These are phyloP conservation scores for Cytauxzoon felis DNA, from an alignment of 169 alveolate species.

Conservation along the genomic window DNA sequence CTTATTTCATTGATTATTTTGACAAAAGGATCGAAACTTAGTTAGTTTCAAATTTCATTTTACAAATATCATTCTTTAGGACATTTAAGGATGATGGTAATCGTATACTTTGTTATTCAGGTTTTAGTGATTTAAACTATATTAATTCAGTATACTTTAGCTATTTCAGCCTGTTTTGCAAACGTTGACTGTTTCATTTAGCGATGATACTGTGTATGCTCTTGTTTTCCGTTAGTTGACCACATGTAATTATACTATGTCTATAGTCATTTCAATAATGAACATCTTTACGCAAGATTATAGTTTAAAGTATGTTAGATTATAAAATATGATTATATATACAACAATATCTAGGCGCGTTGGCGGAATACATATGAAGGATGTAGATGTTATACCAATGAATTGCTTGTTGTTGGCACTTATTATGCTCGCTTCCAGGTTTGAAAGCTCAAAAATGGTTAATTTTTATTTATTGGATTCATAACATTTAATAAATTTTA, in stretches of 20 bases:
- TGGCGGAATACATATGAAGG: slow-evolving; percentile 29
- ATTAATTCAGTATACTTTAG: slow-evolving; percentile 13
- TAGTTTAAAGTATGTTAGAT: slow-evolving; percentile 19
- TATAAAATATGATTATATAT: not conserved
- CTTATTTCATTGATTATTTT: slow-evolving; percentile 22
- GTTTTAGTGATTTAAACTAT: not conserved
- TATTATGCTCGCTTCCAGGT: slow-evolving; percentile 44
- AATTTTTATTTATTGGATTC: not conserved
- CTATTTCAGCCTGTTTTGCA: slow-evolving; percentile 53
- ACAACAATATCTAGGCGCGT: slow-evolving; percentile 1
- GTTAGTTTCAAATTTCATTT: not conserved
- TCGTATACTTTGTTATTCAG: slow-evolving; percentile 30
- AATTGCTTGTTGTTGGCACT: slow-evolving; percentile 48
- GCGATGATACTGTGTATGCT: slow-evolving; percentile 49
- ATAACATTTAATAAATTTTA: not conserved
- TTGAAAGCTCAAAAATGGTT: slow-evolving; percentile 38
- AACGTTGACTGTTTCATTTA: slow-evolving; percentile 53
- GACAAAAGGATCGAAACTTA: slow-evolving; percentile 6
- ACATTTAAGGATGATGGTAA: slow-evolving; percentile 11
- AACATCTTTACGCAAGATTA: slow-evolving; percentile 40
- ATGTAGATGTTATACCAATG: slow-evolving; percentile 54
- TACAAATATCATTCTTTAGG: not conserved
- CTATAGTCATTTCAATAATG: slow-evolving; percentile 31
- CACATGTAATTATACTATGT: too few relatives aligned
- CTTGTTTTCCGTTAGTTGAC: slow-evolving; percentile 30